A percentile compares a stretch with the other conserved stretches of the same genome.
Evolutionary conservation across 2,329 filamentous ascomycete species (phyloP).

Genomic region (Nigrospora oryzae): DNA sequence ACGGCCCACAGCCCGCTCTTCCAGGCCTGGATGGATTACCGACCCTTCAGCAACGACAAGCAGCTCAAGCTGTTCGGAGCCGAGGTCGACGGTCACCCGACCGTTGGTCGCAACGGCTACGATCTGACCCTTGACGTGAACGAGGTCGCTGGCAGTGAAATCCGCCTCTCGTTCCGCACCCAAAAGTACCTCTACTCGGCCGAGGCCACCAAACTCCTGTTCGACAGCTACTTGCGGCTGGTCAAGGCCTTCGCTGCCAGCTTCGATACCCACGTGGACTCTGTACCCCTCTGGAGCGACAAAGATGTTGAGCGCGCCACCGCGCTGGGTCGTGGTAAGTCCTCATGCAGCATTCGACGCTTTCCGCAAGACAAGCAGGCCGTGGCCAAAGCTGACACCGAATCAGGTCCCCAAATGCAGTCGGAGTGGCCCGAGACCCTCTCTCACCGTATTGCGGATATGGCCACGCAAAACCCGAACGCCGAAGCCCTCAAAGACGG

Average conservation of each 20-base stretch:
- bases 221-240: slow-evolving; percentile 6
- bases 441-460: neutral
- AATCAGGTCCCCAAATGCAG: neutral
- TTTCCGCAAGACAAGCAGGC: too few relatives aligned
- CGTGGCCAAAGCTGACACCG: too few relatives aligned
- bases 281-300: slow-evolving; percentile 8
- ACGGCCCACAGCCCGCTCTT: slow-evolving; percentile 34
- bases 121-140: neutral
- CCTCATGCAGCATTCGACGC: neutral
- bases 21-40: slow-evolving; percentile 31
- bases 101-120: neutral
- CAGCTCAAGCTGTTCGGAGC: neutral
- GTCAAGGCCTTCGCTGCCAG: neutral
- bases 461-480: neutral
- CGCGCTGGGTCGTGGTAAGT: slow-evolving; percentile 2
- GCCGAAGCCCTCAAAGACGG: neutral
- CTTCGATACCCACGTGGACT: slow-evolving; percentile 8
- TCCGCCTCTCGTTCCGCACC: neutral
- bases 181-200: slow-evolving; percentile 23
- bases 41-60: neutral
- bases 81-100: neutral
- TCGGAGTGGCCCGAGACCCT: slow-evolving; percentile 4
- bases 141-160: neutral
- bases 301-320: slow-evolving; percentile 1
- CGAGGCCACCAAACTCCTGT: neutral